Evolutionary conservation across 257 asterid species (phyloP).

Genomic region (Solanum lignicaule): DNA sequence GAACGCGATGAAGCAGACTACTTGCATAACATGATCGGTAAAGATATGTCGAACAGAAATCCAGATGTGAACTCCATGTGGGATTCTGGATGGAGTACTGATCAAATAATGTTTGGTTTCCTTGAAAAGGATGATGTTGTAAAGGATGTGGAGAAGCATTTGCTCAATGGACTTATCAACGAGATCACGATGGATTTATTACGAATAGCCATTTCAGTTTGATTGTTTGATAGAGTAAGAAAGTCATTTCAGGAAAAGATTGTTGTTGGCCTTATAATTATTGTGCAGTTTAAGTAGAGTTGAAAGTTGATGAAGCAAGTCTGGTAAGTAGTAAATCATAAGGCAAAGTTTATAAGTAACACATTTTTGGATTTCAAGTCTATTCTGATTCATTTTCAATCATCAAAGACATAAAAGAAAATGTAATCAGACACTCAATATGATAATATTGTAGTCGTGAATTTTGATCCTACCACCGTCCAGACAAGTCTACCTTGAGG

Average conservation of each 20-base stretch:
- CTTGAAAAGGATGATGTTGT: slow-evolving; percentile 44
- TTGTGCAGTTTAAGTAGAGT: neutral
- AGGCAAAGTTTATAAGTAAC: neutral
- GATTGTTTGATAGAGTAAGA: slow-evolving; percentile 11
- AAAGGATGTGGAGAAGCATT: slow-evolving; percentile 50
- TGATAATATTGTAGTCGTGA: neutral
- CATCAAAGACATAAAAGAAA: neutral
- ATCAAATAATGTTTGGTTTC: slow-evolving; percentile 16
- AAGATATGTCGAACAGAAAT: slow-evolving; percentile 30
- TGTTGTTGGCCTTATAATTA: neutral
- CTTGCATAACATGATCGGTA: slow-evolving; percentile 44
- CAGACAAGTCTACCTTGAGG: neutral
- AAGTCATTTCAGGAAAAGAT: neutral
- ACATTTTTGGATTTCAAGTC: neutral
- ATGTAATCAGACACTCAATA: neutral
- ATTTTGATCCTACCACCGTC: neutral
- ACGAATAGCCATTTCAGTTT: slow-evolving; percentile 18
- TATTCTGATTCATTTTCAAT: neutral
- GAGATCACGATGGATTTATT: slow-evolving; percentile 53
- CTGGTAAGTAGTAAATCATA: neutral
- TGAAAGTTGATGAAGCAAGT: neutral
- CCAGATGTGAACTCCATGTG: slow-evolving; percentile 64
- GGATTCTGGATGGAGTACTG: slow-evolving; percentile 63
- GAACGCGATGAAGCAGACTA: slow-evolving; percentile 39
- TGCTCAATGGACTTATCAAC: slow-evolving; percentile 60